Conservation (phyloP, 768 basidiomycete genomes). For the Collybia nuda region DNA sequence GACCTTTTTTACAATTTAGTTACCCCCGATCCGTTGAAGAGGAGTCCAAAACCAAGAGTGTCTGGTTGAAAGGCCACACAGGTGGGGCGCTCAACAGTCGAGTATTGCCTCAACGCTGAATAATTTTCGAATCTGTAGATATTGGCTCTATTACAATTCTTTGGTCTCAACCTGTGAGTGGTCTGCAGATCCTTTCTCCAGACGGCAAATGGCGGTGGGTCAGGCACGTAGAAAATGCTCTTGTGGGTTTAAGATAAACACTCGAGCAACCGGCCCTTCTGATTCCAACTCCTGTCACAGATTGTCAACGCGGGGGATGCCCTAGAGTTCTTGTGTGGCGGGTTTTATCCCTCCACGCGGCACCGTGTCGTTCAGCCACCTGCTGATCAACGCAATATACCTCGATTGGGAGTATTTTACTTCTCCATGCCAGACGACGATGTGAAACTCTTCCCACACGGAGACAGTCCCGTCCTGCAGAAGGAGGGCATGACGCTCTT, state of each 20-base stretch:
- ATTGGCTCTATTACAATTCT: constrained; percentile 56
- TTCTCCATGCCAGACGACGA: constrained; percentile 54
- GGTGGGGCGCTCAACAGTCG: constrained; percentile 19
- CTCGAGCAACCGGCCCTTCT: neutral
- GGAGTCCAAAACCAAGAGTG: constrained; percentile 38
- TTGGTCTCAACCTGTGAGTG: constrained; percentile 61
- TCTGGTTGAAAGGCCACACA: constrained; percentile 53
- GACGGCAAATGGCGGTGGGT: constrained; percentile 61
- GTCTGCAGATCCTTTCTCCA: constrained; percentile 51
- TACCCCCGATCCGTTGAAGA: constrained; percentile 41
- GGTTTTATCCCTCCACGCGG: constrained; percentile 58
- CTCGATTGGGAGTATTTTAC: constrained; percentile 60
- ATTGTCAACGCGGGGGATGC: constrained; percentile 62
- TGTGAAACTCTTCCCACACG: constrained; percentile 42
- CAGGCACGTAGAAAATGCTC: constrained; percentile 55
- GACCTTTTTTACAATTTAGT: constrained; percentile 17
- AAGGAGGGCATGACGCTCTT: constrained; percentile 36
- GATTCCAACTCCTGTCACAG: constrained; percentile 22
- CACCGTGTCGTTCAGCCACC: constrained; percentile 48
- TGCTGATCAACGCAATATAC: constrained; percentile 44
- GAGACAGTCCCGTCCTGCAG: constrained; percentile 49
- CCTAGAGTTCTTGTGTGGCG: constrained; percentile 60
- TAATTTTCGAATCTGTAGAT: constrained; percentile 28
- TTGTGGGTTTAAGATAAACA: constrained; percentile 31
- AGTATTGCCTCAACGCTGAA: neutral